These are phyloP conservation scores for Biscogniauxia sp. DNA, from an alignment of 2,329 filamentous ascomycete species.

Conservation along the genomic window DNA sequence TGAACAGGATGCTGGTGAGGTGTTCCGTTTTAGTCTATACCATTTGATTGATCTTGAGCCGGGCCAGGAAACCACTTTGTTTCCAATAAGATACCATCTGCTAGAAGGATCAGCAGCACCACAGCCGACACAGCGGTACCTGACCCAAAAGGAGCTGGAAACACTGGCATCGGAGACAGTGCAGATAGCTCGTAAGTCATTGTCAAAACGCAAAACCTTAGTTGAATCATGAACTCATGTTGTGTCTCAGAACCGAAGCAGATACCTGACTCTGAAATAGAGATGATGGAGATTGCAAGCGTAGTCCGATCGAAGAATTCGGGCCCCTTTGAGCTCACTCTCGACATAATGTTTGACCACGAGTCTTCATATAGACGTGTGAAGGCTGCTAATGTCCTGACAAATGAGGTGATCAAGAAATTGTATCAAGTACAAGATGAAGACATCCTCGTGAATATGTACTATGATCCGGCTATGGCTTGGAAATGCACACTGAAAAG, in stretches of 20 bases:
- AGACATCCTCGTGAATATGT: constrained; percentile 32
- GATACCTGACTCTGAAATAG: neutral
- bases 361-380: constrained; percentile 27
- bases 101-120: neutral
- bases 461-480: constrained; percentile 37
- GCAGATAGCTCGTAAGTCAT: neutral
- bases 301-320: constrained; percentile 40
- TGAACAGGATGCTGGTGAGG: constrained; percentile 32
- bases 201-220: neutral
- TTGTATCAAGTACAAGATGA: constrained; percentile 27
- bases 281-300: constrained; percentile 27
- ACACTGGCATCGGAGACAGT: neutral
- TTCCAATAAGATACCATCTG: constrained; percentile 5
- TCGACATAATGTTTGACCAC: constrained; percentile 40
- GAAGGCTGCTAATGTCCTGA: constrained; percentile 30
- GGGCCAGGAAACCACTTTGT: constrained; percentile 7
- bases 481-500: constrained; percentile 38
- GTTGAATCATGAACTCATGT: neutral
- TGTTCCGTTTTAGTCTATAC: constrained; percentile 33
- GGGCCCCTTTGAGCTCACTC: constrained; percentile 41
- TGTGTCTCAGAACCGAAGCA: neutral
- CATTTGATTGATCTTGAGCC: constrained; percentile 33
- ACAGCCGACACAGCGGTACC: neutral
- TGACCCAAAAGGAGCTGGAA: constrained; percentile 7
- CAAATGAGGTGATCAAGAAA: constrained; percentile 22